Conservation (phyloP, 1,139 yeast genomes). For the Sugiyamaella novakii region DNA sequence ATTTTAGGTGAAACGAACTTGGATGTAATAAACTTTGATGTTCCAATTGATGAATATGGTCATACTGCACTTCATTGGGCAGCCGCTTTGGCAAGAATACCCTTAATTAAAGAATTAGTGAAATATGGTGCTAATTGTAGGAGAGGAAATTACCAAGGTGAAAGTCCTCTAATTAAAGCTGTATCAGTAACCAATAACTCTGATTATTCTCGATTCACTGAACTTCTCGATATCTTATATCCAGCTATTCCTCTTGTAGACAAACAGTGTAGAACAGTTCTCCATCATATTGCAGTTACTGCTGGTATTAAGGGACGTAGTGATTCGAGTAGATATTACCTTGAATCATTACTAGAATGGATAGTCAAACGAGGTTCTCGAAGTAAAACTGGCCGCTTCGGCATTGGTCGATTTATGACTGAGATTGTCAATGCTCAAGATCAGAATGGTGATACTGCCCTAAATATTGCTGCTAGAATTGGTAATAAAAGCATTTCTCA, state of each 20-base stretch:
- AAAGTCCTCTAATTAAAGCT: constrained; percentile 85
- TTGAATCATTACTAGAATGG: constrained; percentile 79
- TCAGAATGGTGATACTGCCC: constrained; percentile 78
- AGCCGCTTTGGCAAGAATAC: constrained; percentile 80
- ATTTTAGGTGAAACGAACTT: constrained; percentile 23
- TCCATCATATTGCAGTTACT: constrained; percentile 86
- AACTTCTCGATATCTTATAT: constrained; percentile 67
- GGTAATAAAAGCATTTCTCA: constrained; percentile 83
- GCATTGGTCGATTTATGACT: constrained; percentile 62
- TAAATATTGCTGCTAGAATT: constrained; percentile 87
- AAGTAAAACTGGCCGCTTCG: constrained; percentile 47
- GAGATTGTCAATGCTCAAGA: constrained; percentile 78
- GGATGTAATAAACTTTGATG: constrained; percentile 61
- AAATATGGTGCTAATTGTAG: constrained; percentile 67
- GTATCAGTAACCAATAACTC: constrained; percentile 86
- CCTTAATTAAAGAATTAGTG: constrained; percentile 72
- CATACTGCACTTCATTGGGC: constrained; percentile 97
- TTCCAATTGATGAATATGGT: constrained; percentile 89
- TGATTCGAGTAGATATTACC: constrained; percentile 72
- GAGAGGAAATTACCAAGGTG: constrained; percentile 81
- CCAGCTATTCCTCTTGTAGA: constrained; percentile 79
- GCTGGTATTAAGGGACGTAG: constrained; percentile 72
- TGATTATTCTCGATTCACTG: constrained; percentile 73
- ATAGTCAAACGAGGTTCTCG: constrained; percentile 58
- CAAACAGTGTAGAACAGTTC: constrained; percentile 75